Conservation (phyloP, 495 filamentous ascomycete genomes). For the Pseudomonodictys pantanalensis region DNA sequence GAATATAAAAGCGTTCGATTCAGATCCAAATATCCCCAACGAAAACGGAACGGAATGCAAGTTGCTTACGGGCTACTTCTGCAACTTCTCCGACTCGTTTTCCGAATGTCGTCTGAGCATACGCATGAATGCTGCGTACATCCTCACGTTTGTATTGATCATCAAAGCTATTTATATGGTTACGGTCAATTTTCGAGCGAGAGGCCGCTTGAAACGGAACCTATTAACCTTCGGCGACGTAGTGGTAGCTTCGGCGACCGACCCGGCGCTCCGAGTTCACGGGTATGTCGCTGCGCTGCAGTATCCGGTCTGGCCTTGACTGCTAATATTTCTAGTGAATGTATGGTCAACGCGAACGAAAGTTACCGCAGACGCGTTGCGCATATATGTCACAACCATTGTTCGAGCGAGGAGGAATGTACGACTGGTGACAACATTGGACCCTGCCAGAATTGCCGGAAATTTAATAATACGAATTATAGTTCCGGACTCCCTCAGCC, state of each 20-base stretch:
- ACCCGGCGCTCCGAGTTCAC: slow-evolving; percentile 23
- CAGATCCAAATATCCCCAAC: too few relatives aligned
- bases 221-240: slow-evolving; percentile 30
- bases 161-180: slow-evolving; percentile 30
- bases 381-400: slow-evolving; percentile 31
- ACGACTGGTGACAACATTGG: slow-evolving; percentile 30
- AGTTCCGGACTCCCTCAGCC: slow-evolving; percentile 9
- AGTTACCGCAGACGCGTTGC: slow-evolving; percentile 4
- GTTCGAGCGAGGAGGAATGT: slow-evolving; percentile 11
- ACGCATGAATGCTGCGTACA: slow-evolving; percentile 29
- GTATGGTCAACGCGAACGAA: slow-evolving; percentile 27
- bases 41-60: too few relatives aligned
- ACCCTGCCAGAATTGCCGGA: slow-evolving; percentile 30
- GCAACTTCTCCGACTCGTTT: not conserved
- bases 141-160: slow-evolving; percentile 14
- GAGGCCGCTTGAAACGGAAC: slow-evolving; percentile 21
- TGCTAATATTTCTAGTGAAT: slow-evolving; percentile 2
- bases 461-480: slow-evolving; percentile 18
- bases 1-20: too few relatives aligned
- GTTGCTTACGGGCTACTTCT: too few relatives aligned
- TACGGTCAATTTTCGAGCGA: slow-evolving; percentile 19
- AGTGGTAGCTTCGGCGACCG: slow-evolving; percentile 24
- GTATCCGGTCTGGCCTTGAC: too few relatives aligned
- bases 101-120: slow-evolving; percentile 25
- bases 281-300: slow-evolving; percentile 13